Base-by-base conservation (phyloP, 345 rosid genomes). In the Syzygium aromaticum region DNA sequence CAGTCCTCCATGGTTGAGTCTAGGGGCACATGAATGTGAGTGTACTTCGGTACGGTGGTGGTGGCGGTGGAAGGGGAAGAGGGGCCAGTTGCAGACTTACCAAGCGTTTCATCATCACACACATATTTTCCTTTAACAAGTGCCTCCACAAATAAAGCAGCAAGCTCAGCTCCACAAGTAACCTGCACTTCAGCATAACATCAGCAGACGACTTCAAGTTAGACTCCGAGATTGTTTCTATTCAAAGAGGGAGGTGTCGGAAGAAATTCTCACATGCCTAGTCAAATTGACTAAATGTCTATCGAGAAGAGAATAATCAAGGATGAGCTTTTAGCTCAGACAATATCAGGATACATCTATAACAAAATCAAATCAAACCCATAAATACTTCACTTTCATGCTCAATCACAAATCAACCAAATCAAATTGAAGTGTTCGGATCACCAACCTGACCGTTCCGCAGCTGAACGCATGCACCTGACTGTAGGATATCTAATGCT, bases 81-180 rank as follows among this genome's bases (percentile, higher is more conserved):
- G 13, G 25, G 80, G 80, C 46, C 3, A 73, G 80, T 73, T 40
- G 40, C 40, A 73, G 85, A 95, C 98, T 91, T 90, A 96, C 99
- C 98, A 89, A 98, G 94, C 83, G 87, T 86, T 87, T 92, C 94
- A 84, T 94, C 94, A 54, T 94, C 91, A 87, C 92, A 96, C 56
- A 96, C 92, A 90, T 92, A 87, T 89, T 93, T 95, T 85, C 94
- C 98, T 89, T 96, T 98, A 77, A 91, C 94, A 85, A 98, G 95
- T 9, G 94, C 91, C 89, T 95, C 99, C 40, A 95, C 95, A 59
- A 94, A 94, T 90, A 94, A 86, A 15, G 93, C 88, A 87, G 95
- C 96, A 89, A 98, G 98, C 90, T 98, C 98, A 0, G 98, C 96
- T 54, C 99, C 99, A 89, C 99, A 98, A 59, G 94, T 95, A 83